Evolutionary conservation across 2,329 filamentous ascomycete species (phyloP), one percentile per base, ranked within the genome.

Genomic region (Ceratocystiopsis brevicomis): DNA sequence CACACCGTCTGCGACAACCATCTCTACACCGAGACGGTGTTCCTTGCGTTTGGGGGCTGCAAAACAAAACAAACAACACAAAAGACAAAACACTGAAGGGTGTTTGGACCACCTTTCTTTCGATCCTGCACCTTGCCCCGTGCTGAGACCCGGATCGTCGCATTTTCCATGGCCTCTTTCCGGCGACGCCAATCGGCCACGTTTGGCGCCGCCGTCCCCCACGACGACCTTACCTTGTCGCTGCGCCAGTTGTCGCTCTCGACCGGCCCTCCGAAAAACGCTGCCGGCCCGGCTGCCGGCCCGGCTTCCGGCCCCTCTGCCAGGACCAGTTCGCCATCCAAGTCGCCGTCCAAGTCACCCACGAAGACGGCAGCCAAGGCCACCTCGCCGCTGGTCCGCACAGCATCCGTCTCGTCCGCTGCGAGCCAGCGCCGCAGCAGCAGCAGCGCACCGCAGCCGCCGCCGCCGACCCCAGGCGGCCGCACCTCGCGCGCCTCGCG

Each of bases 401-500:
- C 46, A 11, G 34, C 48, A 19, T 43, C 16, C 15, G n/a, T 36
- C 14, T 41, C 44, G 2, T 36, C 40, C 38, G 56, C 60, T 14
- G 54, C 57, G 37, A 59, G 55, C 52, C 45, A 42, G 30, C 44
- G 41, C 15, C 47, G 47, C 45, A 38, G 54, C 52, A 38, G 59
- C 52, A 44, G 61, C 53, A 50, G 55, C 52, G 48, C 61, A 50
- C 48, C 65, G 57, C 51, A 64, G 54, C 54, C 68, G 55, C 61
- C 67, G 52, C 43, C 68, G 53, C 36, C 44, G 54, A 10, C 51
- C 52, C 19, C 47, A 52, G 53, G 50, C 45, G 57, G 61, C 17
- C 57, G 61, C 14, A 61, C 62, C 12, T 65, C 68, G 6, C 60
- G 64, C 43, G 63, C 67, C 13, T 65, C 68, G 6, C 60, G 64